Conservation (phyloP, 345 rosid genomes). For the Microthlaspi erraticum region DNA sequence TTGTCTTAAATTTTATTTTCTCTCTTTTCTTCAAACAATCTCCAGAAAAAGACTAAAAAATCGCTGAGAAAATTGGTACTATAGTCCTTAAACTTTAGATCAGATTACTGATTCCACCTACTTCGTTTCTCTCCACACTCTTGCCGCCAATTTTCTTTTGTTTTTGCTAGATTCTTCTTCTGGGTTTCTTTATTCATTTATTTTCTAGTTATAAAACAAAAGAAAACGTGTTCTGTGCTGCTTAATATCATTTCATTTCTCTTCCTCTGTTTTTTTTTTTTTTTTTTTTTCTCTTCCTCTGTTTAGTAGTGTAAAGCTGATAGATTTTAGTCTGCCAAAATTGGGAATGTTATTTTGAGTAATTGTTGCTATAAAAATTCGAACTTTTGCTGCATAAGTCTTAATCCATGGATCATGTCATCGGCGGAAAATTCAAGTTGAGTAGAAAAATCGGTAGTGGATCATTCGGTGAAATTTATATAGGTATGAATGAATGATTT, state of each 20-base stretch:
- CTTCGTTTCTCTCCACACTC: too few relatives aligned
- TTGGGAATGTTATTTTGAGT: conserved; percentile 23
- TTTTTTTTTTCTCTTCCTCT: too few relatives aligned
- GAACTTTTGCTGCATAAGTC: conserved; percentile 4
- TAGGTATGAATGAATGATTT: conserved; percentile 48
- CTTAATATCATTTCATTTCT: too few relatives aligned
- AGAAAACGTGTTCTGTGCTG: too few relatives aligned
- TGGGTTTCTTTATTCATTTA: conserved; percentile 13
- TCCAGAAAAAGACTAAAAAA: conserved; percentile 9
- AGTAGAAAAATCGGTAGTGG: conserved; percentile 89
- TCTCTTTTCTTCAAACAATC: neutral
- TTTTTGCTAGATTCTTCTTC: conserved; percentile 4
- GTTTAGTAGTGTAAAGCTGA: too few relatives aligned
- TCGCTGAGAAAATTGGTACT: conserved; percentile 7
- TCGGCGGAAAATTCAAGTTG: conserved; percentile 80
- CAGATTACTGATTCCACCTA: conserved; percentile 6
- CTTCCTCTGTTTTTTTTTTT: too few relatives aligned
- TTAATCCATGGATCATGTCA: conserved; percentile 55
- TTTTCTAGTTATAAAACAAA: too few relatives aligned
- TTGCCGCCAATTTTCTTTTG: neutral
- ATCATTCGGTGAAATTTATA: conserved; percentile 78
- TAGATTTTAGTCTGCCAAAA: too few relatives aligned
- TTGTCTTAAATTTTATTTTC: too few relatives aligned
- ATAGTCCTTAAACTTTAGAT: neutral
- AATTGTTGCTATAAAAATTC: conserved; percentile 29